A percentile compares a stretch with the other conserved stretches of the same genome.
Evolutionary conservation across 106 monocot genomes (phyloP).

Genomic region (Agapanthus africanus): DNA sequence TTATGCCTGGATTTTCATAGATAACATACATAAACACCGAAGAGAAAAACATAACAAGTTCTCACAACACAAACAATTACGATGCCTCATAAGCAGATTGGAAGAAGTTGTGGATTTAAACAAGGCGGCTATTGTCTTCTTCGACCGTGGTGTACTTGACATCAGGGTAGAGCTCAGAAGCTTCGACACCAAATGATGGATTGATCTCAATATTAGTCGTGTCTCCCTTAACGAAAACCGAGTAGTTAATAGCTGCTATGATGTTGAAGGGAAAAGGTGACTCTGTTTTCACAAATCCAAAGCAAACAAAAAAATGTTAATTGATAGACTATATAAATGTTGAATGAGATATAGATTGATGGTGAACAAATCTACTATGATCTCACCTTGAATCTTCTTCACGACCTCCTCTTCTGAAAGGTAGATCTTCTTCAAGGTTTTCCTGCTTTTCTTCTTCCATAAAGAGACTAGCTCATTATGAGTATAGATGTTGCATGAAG

Average conservation of each 20-base stretch:
- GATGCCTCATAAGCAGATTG: background rate
- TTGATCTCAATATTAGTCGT: constrained; percentile 33
- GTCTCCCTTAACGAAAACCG: constrained; percentile 25
- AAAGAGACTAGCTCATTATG: constrained; percentile 45
- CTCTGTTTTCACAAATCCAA: constrained; percentile 7
- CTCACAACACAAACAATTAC: background rate
- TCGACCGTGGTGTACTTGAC: constrained; percentile 62
- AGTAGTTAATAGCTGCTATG: constrained; percentile 15
- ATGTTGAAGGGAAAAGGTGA: constrained; percentile 21
- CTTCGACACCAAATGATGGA: constrained; percentile 50
- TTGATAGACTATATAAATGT: background rate
- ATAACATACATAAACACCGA: too few relatives aligned
- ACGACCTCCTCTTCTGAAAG: constrained; percentile 21
- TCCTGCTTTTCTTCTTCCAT: constrained; percentile 49
- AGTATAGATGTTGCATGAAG: constrained; percentile 33
- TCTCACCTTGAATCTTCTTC: constrained; percentile 25
- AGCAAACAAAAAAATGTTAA: background rate
- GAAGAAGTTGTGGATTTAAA: background rate
- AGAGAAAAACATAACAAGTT: background rate
- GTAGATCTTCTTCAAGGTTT: constrained; percentile 28
- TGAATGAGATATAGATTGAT: background rate
- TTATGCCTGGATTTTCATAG: too few relatives aligned
- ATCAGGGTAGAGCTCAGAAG: constrained; percentile 52
- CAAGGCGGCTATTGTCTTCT: constrained; percentile 20
- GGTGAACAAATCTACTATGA: background rate